A percentile compares a stretch with the other conserved stretches of the same genome.
phyloP scores from a whole-genome alignment of 1,284 basidiomycete genomes.

The Pseudozyma sp. region DNA sequence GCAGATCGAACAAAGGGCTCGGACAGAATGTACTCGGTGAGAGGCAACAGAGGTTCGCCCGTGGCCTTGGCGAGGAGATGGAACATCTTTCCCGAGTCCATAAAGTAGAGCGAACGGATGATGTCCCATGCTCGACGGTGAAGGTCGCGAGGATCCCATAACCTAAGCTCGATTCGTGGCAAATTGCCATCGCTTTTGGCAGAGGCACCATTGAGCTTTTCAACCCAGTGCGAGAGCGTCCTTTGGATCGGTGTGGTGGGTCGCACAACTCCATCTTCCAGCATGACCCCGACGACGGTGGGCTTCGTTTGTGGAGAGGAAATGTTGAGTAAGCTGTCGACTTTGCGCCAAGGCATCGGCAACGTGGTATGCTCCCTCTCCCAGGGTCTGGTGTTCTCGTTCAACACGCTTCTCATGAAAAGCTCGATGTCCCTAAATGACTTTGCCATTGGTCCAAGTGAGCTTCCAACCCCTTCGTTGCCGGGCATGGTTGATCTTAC shows the following conservation, averaged over 20 bases:
- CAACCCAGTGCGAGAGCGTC: slow-evolving; percentile 30
- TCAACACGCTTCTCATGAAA: slow-evolving; percentile 44
- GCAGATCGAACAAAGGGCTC: slow-evolving; percentile 31
- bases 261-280: slow-evolving; percentile 39
- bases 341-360: slow-evolving; percentile 33
- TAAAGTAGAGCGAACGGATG: slow-evolving; percentile 53
- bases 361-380: slow-evolving; percentile 22
- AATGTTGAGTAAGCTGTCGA: slow-evolving; percentile 16
- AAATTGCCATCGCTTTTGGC: background rate
- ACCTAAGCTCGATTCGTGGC: slow-evolving; percentile 23
- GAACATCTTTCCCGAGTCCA: slow-evolving; percentile 47
- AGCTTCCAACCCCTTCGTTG: slow-evolving; percentile 40
- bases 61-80: slow-evolving; percentile 35
- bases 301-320: slow-evolving; percentile 3
- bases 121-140: slow-evolving; percentile 46
- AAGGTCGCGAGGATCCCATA: slow-evolving; percentile 31
- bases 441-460: slow-evolving; percentile 37
- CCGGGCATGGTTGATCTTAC: slow-evolving; percentile 47
- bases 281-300: slow-evolving; percentile 34
- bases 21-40: slow-evolving; percentile 46
- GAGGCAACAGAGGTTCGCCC: slow-evolving; percentile 43
- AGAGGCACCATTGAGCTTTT: slow-evolving; percentile 11
- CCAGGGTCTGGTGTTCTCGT: slow-evolving; percentile 36
- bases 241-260: slow-evolving; percentile 33
- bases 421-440: slow-evolving; percentile 43